Base-by-base conservation (phyloP, 768 basidiomycete species). In the Leccinellum luteum region DNA sequence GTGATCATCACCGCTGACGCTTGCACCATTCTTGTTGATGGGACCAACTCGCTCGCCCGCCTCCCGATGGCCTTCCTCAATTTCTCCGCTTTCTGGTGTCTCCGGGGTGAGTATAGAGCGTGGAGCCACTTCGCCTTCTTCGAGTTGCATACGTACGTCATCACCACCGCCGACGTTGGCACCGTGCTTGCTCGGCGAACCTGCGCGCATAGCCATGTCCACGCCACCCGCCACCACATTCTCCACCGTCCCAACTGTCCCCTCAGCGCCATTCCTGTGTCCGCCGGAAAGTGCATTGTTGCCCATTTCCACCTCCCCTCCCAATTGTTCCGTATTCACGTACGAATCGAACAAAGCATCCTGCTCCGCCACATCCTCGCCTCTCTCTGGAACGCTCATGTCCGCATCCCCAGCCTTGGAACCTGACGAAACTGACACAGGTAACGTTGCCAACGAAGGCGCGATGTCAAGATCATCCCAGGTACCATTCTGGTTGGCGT, bases 281-380 rank as follows among this genome's bases (percentile, higher is more conserved):
- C 32, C 52, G 7, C 8, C 38, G 14, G 3, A 34, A n/a, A 10
- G 25, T 13, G 30, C 48, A 23, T 5, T 45, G 14, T 49, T 48
- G 8, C n/a, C 27, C 21, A 27, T 25, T 31, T 5, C 51, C 7
- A 2, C 13, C 19, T 48, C 58, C 17, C 35, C 66, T 35, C 34
- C 57, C 2, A 60, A 21, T 9, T 59, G 59, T 17, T 68, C 63
- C 58, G 67, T 55, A 23, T 69, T 65, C 41, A 69, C 25, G 51
- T 60, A 69, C 47, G 67, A 67, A 35, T 65, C 56, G 9, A 68
- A 61, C 31, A 68, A 31, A 17, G 52, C 27, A 12, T 69, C 67
- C 2, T 45, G 28, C 12, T 30, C 61, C 14, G 21, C 9, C 25
- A 2, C 31, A 28, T 56, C 60, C 28, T 54, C 66, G 17, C 1